Evolutionary conservation across 2,329 filamentous ascomycete species (phyloP).

Genomic region (Colletotrichum incanum): DNA sequence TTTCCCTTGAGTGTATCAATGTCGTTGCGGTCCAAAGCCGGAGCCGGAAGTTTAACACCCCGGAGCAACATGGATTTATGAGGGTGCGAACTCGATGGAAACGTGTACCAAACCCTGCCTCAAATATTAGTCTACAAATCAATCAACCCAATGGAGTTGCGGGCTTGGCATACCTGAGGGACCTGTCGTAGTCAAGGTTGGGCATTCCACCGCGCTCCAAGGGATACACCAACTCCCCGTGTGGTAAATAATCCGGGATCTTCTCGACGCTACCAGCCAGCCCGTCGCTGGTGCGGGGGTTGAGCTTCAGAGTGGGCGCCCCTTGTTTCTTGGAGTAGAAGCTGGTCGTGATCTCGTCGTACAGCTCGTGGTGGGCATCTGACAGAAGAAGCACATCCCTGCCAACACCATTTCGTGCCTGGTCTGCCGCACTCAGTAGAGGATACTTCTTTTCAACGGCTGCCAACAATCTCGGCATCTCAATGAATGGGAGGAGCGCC

Average conservation of each 20-base stretch:
- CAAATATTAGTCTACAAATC: slow-evolving; percentile 49
- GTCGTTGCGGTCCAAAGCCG: slow-evolving; percentile 82
- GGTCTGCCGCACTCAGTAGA: slow-evolving; percentile 82
- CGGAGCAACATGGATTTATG: slow-evolving; percentile 97
- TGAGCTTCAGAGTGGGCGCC: slow-evolving; percentile 77
- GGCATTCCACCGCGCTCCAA: slow-evolving; percentile 81
- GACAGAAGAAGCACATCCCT: slow-evolving; percentile 88
- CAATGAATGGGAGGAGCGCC: slow-evolving; percentile 94
- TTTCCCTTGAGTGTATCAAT: slow-evolving; percentile 80
- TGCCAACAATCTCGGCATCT: slow-evolving; percentile 86
- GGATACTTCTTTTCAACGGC: slow-evolving; percentile 90
- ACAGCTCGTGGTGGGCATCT: slow-evolving; percentile 83
- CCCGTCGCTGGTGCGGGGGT: slow-evolving; percentile 82
- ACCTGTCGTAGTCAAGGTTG: slow-evolving; percentile 86
- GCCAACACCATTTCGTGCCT: slow-evolving; percentile 83
- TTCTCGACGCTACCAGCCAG: slow-evolving; percentile 87
- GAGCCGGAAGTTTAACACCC: slow-evolving; percentile 81
- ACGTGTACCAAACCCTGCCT: slow-evolving; percentile 84
- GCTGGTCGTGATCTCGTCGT: slow-evolving; percentile 85
- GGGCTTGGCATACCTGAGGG: slow-evolving; percentile 77
- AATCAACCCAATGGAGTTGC: neutral
- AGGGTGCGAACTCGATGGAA: slow-evolving; percentile 79
- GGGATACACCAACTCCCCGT: slow-evolving; percentile 85
- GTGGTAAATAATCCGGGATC: slow-evolving; percentile 87
- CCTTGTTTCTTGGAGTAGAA: slow-evolving; percentile 95